Percentiles rank a stretch among this genome's conserved stretches.
These are phyloP conservation scores for Dictyostelium discoideum DNA, from an alignment of 78 protist genomes.

Conservation along the genomic window DNA sequence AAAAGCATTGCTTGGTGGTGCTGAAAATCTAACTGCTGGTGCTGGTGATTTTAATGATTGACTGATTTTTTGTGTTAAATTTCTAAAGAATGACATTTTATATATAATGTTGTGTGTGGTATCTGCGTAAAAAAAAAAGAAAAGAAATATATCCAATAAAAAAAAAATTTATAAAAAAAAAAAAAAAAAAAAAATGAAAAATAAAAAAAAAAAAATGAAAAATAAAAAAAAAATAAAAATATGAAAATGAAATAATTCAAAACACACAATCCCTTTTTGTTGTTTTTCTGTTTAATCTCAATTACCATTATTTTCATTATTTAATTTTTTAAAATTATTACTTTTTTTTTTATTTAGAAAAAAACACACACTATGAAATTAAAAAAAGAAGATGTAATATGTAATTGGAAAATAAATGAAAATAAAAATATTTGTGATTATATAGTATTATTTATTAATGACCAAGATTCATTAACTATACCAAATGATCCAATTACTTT, in stretches of 20 bases:
- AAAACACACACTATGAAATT: not conserved
- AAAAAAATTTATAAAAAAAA: not conserved
- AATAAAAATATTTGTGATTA: not conserved
- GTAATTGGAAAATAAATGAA: not conserved
- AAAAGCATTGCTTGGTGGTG: not conserved
- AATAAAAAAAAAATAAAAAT: not conserved
- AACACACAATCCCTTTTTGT: too few species aligned
- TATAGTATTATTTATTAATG: not conserved
- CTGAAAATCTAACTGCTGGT: not conserved
- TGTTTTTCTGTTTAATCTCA: too few species aligned
- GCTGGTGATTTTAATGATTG: not conserved
- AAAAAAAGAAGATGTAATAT: not conserved
- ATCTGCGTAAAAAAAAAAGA: not conserved
- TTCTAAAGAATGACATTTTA: constrained; percentile 7
- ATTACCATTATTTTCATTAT: too few species aligned
- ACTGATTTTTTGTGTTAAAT: not conserved
- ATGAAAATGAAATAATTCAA: too few species aligned
- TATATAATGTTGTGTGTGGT: not conserved
- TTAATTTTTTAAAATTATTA: too few species aligned
- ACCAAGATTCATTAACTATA: not conserved
- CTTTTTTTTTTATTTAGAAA: too few species aligned
- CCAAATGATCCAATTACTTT: not conserved
- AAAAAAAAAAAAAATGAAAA: not conserved
- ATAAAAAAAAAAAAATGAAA: not conserved
- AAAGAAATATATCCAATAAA: not conserved